Conservation (phyloP, 2,329 filamentous ascomycete genomes). For the Clonostachys rosea region DNA sequence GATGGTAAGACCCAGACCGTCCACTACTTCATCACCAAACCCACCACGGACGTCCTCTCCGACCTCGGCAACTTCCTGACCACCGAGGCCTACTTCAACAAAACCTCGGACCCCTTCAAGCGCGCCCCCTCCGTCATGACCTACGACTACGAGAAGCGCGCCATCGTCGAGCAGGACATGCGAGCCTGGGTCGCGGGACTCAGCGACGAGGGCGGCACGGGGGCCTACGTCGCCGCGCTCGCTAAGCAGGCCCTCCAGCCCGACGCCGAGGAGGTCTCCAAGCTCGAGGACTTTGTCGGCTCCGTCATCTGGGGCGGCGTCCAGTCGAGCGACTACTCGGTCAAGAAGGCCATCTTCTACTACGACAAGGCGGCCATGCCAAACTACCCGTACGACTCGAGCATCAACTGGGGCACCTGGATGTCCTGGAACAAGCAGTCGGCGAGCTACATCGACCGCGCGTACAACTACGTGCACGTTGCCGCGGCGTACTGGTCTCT, state of each 20-base stretch:
- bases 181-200: slow-evolving; percentile 56
- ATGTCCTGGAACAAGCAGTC: slow-evolving; percentile 42
- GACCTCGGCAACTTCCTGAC: slow-evolving; percentile 49
- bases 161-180: slow-evolving; percentile 36
- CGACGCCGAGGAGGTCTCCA: slow-evolving; percentile 37
- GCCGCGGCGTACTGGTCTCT: slow-evolving; percentile 51
- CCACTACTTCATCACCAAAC: slow-evolving; percentile 51
- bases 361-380: slow-evolving; percentile 41
- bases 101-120: slow-evolving; percentile 46
- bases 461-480: slow-evolving; percentile 57
- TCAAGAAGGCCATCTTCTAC: slow-evolving; percentile 52
- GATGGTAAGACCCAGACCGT: slow-evolving; percentile 44
- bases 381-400: slow-evolving; percentile 34
- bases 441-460: slow-evolving; percentile 40
- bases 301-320: slow-evolving; percentile 43
- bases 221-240: slow-evolving; percentile 47
- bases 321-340: slow-evolving; percentile 38
- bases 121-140: slow-evolving; percentile 50
- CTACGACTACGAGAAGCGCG: slow-evolving; percentile 44
- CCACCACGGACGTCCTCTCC: slow-evolving; percentile 32
- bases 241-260: slow-evolving; percentile 52
- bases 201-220: slow-evolving; percentile 54
- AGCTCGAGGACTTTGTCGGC: slow-evolving; percentile 49
- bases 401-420: slow-evolving; percentile 43
- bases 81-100: slow-evolving; percentile 44